phyloP scores from a whole-genome alignment of 1,284 basidiomycete genomes.

The Porogramme epimiltina region DNA sequence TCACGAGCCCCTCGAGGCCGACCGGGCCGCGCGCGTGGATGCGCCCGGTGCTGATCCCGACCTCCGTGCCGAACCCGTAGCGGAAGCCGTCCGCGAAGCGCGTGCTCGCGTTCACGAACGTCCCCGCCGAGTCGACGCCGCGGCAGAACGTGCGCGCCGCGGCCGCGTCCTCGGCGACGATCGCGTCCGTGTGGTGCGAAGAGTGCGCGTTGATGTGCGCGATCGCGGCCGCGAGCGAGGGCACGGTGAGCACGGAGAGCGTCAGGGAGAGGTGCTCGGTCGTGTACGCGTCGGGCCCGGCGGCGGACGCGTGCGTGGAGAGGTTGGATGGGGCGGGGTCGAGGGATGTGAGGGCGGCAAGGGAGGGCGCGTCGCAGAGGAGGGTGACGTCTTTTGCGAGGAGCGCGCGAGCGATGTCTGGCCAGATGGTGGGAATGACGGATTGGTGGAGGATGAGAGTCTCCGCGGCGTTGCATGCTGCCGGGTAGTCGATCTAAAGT shows the following conservation, averaged over 20 bases:
- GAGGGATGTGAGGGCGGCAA: conserved; percentile 49
- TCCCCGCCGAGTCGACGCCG: conserved; percentile 90
- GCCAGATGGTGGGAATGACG: conserved; percentile 78
- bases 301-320: conserved; percentile 50
- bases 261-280: conserved; percentile 90
- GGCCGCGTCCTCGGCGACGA: conserved; percentile 81
- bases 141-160: conserved; percentile 80
- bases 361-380: conserved; percentile 73
- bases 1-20: conserved; percentile 92
- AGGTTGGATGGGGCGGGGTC: conserved; percentile 37
- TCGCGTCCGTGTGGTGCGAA: conserved; percentile 94
- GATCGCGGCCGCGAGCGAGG: conserved; percentile 77
- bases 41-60: conserved; percentile 95
- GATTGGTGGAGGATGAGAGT: conserved; percentile 85
- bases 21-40: conserved; percentile 98
- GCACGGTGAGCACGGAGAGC: conserved; percentile 78
- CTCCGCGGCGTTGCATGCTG: conserved; percentile 95
- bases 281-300: conserved; percentile 68
- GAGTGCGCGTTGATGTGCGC: conserved; percentile 91
- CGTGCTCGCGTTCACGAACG: conserved; percentile 93
- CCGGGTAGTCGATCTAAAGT: conserved; percentile 86
- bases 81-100: conserved; percentile 97
- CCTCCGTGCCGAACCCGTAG: conserved; percentile 97
- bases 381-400: conserved; percentile 74
- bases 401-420: conserved; percentile 74